Base-by-base conservation (phyloP, 345 rosid genomes). In the Barbarea vulgaris region DNA sequence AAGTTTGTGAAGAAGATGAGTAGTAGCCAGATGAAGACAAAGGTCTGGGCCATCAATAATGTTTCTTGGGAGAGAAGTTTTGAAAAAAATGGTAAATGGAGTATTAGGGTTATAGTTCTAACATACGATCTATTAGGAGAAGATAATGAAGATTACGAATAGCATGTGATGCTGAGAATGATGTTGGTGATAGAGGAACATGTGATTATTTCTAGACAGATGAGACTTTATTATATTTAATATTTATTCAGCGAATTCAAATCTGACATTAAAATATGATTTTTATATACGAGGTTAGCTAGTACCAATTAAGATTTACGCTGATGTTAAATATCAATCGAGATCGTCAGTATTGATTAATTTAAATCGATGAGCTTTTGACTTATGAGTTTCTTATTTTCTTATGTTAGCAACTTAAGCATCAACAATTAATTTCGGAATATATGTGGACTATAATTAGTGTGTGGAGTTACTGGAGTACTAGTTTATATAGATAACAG, bases 41-140 rank as follows among this genome's bases (percentile, higher is more conserved):
- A 58, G 55, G 13, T 64, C 6, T 75, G 36, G 21, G 80, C 85
- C 81, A 85, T 82, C 64, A 68, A 73, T 31, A 69, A 17, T 42
- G 41, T 46, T 67, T 25, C 63, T 64, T 64, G 73, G 13, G 73
- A 71, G 54, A 71, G 39, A 77, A 71, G 76, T 12, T 63, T 33
- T 25, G 13, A 48, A 12, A 47, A 47, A 5, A 50, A 42, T 62
- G 75, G 65, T 54, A 25, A 37, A 42, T 52, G 64, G 61, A 21
- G 24, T 61, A 17, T 41, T 28, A 15, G 55, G 55, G 74, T 41
- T 68, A 51, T 39, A 52, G 48, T 59, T 75, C 63, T 59, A 37
- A 60, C 48, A 14, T 36, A 37, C 22, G 69, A 21, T 50, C 48
- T 14, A 48, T 14, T 36, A 12, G 46, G 60, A 56, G 58, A 42